Base-by-base conservation (phyloP, 2,329 filamentous ascomycete genomes). In the Fusarium buharicum region DNA sequence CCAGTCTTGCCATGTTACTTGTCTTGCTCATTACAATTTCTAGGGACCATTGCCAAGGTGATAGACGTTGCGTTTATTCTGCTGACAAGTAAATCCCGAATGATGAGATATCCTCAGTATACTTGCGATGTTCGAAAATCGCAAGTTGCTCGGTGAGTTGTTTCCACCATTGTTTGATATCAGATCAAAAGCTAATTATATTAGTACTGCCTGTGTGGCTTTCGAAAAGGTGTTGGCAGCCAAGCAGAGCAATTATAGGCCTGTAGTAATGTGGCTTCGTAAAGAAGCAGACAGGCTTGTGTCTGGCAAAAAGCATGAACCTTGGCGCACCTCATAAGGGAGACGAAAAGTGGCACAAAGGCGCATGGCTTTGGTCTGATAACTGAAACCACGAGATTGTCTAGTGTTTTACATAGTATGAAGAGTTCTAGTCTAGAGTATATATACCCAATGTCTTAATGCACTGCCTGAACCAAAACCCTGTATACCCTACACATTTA, bases 201-300 rank as follows among this genome's bases (percentile, higher is more conserved):
- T 22, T 69, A 90, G 88, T 80, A 78, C 94, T 56, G 89, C 87
- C 1, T 86, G 87, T 47, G 80, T 81, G 24, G 92, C 92, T 6
- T 96, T 96, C 69, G 74, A 79, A 40, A 78, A 81, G 47, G 87
- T 95, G 24, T 80, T 97, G 68, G 73, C 75, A 43, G 83, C 81
- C 66, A 92, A 90, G 73, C 93, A 96, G 80, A 88, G 89, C 30
- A 84, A 81, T 50, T 91, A 92, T 74, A 71, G 70, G 6, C 76
- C 76, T 27, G 82, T 93, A 13, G 75, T 97, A 54, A 74, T 72
- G 28, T 97, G 92, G 92, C 75, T 97, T 57, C 79, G 82, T 7
- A 72, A 59, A 13, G 79, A 86, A 66, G 75, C 78, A 14, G 69
- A 69, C 31, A 78, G 74, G 46, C 72, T 83, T 30, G 52, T 57